Evolutionary conservation across 1,284 basidiomycete genomes (phyloP).

Genomic region (Cryptococcus jaspeensis): DNA sequence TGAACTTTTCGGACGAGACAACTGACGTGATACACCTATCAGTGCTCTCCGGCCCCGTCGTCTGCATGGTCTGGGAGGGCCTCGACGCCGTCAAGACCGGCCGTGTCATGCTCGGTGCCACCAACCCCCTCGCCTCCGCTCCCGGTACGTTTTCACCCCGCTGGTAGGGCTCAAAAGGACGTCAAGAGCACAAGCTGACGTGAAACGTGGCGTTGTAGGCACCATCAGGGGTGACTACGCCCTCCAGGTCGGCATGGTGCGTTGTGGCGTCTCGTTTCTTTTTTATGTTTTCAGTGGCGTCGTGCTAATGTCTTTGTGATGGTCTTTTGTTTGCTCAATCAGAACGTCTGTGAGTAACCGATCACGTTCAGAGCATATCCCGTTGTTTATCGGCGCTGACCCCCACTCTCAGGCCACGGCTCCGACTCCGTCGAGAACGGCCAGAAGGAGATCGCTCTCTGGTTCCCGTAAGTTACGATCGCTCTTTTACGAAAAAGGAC

Average conservation of each 20-base stretch:
- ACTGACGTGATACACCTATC: not conserved
- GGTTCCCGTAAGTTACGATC: constrained; percentile 52
- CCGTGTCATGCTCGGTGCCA: constrained; percentile 91
- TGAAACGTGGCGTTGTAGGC: constrained; percentile 52
- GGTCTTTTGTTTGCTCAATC: not conserved
- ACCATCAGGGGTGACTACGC: constrained; percentile 92
- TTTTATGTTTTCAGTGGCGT: not conserved
- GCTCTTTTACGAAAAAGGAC: not conserved
- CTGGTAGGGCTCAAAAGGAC: too few species aligned
- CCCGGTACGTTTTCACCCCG: constrained; percentile 67
- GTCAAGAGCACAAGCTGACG: constrained; percentile 1
- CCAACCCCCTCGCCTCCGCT: constrained; percentile 89
- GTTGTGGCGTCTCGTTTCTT: constrained; percentile 1
- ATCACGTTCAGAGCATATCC: not conserved
- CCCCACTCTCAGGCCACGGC: constrained; percentile 63
- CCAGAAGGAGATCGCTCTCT: constrained; percentile 88
- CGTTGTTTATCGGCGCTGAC: not conserved
- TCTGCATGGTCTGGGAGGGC: constrained; percentile 96
- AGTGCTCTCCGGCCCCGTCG: constrained; percentile 89
- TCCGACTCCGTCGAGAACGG: constrained; percentile 88
- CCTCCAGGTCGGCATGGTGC: constrained; percentile 72
- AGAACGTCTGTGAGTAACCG: constrained; percentile 35
- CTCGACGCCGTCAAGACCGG: constrained; percentile 95
- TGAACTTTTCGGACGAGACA: not conserved
- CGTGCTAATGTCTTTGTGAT: not conserved